Evolutionary conservation across 495 filamentous ascomycete species (phyloP), one percentile per base, ranked within the genome.

Genomic region (Penicillium argentinense): DNA sequence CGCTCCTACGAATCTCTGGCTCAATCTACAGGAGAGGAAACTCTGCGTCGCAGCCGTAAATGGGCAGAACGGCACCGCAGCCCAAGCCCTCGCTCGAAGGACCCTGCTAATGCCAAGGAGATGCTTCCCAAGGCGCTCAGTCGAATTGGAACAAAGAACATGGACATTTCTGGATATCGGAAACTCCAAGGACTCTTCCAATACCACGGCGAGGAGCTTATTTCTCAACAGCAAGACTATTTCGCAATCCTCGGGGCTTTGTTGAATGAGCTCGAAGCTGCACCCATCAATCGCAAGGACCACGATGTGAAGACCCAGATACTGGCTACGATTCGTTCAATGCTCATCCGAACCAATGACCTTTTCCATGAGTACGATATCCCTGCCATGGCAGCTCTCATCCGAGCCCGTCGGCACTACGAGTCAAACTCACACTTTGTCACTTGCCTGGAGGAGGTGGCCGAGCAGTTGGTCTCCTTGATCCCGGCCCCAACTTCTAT

Each of bases 101-200:
- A 80, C 53, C 67, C 74, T 2, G 59, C 53, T 4, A 73, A 79
- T 50, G 72, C 75, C 1, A 61, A 68, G 25, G 71, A 78, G 27
- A 72, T 95, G 23, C 78, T 97, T 2, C 77, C 80, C 27, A 93
- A 87, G 52, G 89, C 86, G 38, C 88, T 95, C 51, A 71, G 77
- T 16, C 84, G 86, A 23, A 81, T 96, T 41, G 80, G 78, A 25
- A 77, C 80, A 8, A 76, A 80, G 49, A 80, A 79, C 5, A 78
- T 96, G 26, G 91, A 96, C 57, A 87, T 89, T 4, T 87, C 90
- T 52, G 89, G 87, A 41, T 95, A 96, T 69, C 84, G 91, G 39
- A 90, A 93, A 49, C 67, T 97, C 8, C 91, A 95, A 62, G 78
- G 82, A 19, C 77, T 96, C 47, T 84, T 92, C 52, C 81, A 86